Conservation (phyloP, 225 moss, liverwort and hornwort genomes). For the Takakia lepidozioides region DNA sequence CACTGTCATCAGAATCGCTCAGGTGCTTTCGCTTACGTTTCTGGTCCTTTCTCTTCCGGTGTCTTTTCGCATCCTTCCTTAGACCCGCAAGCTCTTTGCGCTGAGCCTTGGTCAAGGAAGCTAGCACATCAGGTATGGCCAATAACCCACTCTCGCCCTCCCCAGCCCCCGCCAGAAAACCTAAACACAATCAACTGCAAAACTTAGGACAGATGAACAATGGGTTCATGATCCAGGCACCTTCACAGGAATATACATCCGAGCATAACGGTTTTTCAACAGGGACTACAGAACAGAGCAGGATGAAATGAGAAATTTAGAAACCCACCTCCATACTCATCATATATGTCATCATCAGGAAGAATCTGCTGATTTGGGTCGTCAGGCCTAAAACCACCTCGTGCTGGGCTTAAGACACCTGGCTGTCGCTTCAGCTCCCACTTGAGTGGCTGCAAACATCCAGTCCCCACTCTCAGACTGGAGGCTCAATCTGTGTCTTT, state of each 20-base stretch:
- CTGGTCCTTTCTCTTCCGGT: constrained; percentile 47
- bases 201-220: background rate
- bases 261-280: too few species aligned
- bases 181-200: constrained; percentile 25
- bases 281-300: background rate
- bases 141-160: constrained; percentile 43
- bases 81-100: constrained; percentile 72
- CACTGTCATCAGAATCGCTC: constrained; percentile 13
- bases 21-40: constrained; percentile 26
- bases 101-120: constrained; percentile 66
- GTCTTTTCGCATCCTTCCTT: constrained; percentile 41
- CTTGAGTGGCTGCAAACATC: constrained; percentile 55
- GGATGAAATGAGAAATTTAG: background rate
- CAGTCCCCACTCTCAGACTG: background rate
- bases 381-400: constrained; percentile 89
- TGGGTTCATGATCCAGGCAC: too few species aligned
- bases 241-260: too few species aligned
- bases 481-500: too few species aligned
- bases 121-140: constrained; percentile 67
- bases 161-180: constrained; percentile 71
- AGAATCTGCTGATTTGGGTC: constrained; percentile 99
- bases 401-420: constrained; percentile 90
- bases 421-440: constrained; percentile 98
- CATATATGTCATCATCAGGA: constrained; percentile 95
- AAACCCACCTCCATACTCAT: constrained; percentile 82